phyloP scores from a whole-genome alignment of 192 early-diverging fungal species.

The Jimgerdemannia lactiflua region DNA sequence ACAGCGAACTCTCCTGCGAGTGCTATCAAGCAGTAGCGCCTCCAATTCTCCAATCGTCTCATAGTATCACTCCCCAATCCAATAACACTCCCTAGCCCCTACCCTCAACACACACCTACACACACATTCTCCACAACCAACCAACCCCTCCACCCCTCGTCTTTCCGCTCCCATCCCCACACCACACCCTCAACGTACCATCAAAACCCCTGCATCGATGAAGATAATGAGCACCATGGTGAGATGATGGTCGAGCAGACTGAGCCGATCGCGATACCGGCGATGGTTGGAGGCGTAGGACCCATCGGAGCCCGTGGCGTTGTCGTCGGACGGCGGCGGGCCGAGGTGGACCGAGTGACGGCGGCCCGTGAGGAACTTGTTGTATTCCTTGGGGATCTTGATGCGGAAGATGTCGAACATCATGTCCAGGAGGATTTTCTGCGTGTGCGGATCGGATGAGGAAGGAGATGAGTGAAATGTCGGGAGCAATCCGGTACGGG shows the following conservation, averaged over 20 bases:
- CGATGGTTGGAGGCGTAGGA: conserved; percentile 8
- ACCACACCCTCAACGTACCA: conserved; percentile 3
- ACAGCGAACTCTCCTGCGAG: too few relatives aligned
- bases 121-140: too few relatives aligned
- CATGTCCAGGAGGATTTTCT: conserved; percentile 83
- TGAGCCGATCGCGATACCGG: conserved; percentile 42
- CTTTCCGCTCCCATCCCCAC: neutral
- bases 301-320: conserved; percentile 6
- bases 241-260: conserved; percentile 67
- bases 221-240: conserved; percentile 72
- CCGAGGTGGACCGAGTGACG: conserved; percentile 29
- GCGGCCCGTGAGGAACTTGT: conserved; percentile 38
- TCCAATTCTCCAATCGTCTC: too few relatives aligned
- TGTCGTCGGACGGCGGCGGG: conserved; percentile 3
- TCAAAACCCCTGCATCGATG: conserved; percentile 64
- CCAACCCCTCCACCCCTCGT: neutral
- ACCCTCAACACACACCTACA: too few relatives aligned
- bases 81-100: too few relatives aligned
- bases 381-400: conserved; percentile 58
- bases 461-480: neutral
- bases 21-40: too few relatives aligned
- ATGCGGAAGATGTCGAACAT: conserved; percentile 77
- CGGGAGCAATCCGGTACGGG: neutral
- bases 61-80: too few relatives aligned
- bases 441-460: neutral